Percentiles rank a stretch among this genome's conserved stretches.
These are phyloP conservation scores for Albophoma yamanashiensis DNA, from an alignment of 2,329 filamentous ascomycete species.

Conservation along the genomic window DNA sequence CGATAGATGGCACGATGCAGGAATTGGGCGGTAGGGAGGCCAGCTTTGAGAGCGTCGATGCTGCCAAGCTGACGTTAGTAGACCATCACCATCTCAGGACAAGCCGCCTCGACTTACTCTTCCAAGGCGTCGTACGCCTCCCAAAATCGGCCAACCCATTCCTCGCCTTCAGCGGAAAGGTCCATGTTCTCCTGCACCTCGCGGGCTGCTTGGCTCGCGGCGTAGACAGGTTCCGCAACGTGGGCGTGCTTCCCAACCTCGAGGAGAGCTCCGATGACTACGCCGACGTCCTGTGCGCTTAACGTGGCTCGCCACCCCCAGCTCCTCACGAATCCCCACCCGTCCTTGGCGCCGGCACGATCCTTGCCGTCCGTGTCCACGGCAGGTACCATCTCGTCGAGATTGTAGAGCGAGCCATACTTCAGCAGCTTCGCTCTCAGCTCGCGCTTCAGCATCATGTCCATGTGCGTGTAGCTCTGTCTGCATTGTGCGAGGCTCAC, in stretches of 20 bases:
- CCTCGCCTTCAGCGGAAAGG: slow-evolving; percentile 43
- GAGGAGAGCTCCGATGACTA: slow-evolving; percentile 81
- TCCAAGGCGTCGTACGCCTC: slow-evolving; percentile 62
- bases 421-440: slow-evolving; percentile 77
- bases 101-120: slow-evolving; percentile 36
- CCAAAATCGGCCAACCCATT: slow-evolving; percentile 60
- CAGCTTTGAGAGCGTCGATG: slow-evolving; percentile 64
- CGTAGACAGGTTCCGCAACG: slow-evolving; percentile 17
- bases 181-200: slow-evolving; percentile 37
- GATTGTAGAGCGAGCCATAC: slow-evolving; percentile 85
- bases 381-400: slow-evolving; percentile 84
- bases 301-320: slow-evolving; percentile 97
- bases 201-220: slow-evolving; percentile 19
- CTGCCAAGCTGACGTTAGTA: slow-evolving; percentile 25
- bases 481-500: slow-evolving; percentile 88
- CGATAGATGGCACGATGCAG: slow-evolving; percentile 88
- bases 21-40: slow-evolving; percentile 75
- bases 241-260: slow-evolving; percentile 65
- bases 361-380: slow-evolving; percentile 60
- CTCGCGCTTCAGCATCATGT: slow-evolving; percentile 88
- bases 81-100: too few species aligned
- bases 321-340: slow-evolving; percentile 93
- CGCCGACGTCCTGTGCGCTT: slow-evolving; percentile 87
- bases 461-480: slow-evolving; percentile 96
- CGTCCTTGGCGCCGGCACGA: slow-evolving; percentile 67